A percentile compares a stretch with the other conserved stretches of the same genome.
Conservation (phyloP, 2,329 filamentous ascomycete species). For the Fusarium tricinctum region DNA sequence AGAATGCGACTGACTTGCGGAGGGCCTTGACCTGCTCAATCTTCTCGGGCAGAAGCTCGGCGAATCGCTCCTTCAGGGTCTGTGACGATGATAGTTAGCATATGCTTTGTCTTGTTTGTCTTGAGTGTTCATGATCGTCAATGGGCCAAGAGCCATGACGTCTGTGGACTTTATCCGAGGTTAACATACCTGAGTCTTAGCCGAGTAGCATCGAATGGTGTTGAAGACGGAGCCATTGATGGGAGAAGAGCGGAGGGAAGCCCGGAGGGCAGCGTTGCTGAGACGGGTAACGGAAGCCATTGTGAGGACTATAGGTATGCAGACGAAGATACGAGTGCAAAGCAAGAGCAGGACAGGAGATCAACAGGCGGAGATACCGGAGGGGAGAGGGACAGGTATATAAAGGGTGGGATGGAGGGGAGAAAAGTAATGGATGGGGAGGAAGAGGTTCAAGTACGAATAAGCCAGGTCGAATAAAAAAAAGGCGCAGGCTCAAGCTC, state of each 20-base stretch:
- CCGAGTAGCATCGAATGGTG: constrained; percentile 90
- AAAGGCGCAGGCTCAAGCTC: constrained; percentile 41
- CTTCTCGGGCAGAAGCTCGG: constrained; percentile 94
- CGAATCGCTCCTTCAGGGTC: constrained; percentile 99
- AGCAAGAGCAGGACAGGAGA: constrained; percentile 43
- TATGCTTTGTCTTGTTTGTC: neutral
- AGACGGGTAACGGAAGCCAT: constrained; percentile 90
- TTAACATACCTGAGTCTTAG: constrained; percentile 83
- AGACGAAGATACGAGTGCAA: constrained; percentile 52
- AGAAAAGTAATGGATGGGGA: constrained; percentile 48
- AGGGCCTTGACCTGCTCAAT: constrained; percentile 99
- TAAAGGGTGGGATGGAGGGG: constrained; percentile 52
- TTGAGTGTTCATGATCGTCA: neutral
- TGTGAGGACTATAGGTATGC: constrained; percentile 55
- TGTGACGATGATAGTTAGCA: constrained; percentile 56
- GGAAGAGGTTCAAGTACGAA: constrained; percentile 53
- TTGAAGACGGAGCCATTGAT: constrained; percentile 82
- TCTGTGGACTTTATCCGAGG: constrained; percentile 18
- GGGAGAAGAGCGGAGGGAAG: constrained; percentile 76
- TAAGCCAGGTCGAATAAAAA: constrained; percentile 44
- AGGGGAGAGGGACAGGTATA: constrained; percentile 54
- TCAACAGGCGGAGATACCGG: constrained; percentile 50
- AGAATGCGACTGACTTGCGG: constrained; percentile 78
- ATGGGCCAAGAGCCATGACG: constrained; percentile 17
- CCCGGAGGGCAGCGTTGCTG: constrained; percentile 84